Conservation (phyloP, 2,329 filamentous ascomycete genomes). For the Lachnellula subtilissima region DNA sequence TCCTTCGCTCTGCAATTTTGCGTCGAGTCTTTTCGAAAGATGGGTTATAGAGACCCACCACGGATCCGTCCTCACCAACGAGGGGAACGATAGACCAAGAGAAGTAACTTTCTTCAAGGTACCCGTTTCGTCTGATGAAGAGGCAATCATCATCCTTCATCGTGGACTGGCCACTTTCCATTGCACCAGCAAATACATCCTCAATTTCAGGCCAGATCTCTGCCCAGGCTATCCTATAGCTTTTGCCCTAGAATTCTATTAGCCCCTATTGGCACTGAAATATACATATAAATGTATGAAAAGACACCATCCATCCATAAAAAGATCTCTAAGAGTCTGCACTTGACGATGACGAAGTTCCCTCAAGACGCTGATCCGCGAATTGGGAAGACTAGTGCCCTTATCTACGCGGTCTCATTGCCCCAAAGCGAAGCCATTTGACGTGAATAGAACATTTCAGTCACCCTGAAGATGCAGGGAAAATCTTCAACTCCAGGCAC, state of each 20-base stretch:
- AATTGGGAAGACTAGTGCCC: no score
- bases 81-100: constrained; percentile 78
- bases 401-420: no score
- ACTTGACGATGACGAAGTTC: no score
- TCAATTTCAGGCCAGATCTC: constrained; percentile 72
- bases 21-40: constrained; percentile 76
- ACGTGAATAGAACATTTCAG: no score
- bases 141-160: constrained; percentile 81
- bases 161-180: constrained; percentile 67
- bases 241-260: constrained; percentile 46
- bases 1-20: constrained; percentile 72
- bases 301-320: no score
- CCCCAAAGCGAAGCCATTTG: no score
- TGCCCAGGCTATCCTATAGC: constrained; percentile 60
- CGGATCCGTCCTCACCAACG: constrained; percentile 67
- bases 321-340: no score
- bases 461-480: background rate
- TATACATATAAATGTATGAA: no score
- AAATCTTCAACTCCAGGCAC: background rate
- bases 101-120: constrained; percentile 75
- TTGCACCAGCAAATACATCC: constrained; percentile 63
- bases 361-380: no score
- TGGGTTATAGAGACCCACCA: constrained; percentile 74
- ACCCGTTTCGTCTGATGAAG: constrained; percentile 65
- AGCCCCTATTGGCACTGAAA: background rate